Percentiles rank a stretch among this genome's conserved stretches.
phyloP scores from a whole-genome alignment of 371 early-diverging fungal species.

The Mortierella sp. region DNA sequence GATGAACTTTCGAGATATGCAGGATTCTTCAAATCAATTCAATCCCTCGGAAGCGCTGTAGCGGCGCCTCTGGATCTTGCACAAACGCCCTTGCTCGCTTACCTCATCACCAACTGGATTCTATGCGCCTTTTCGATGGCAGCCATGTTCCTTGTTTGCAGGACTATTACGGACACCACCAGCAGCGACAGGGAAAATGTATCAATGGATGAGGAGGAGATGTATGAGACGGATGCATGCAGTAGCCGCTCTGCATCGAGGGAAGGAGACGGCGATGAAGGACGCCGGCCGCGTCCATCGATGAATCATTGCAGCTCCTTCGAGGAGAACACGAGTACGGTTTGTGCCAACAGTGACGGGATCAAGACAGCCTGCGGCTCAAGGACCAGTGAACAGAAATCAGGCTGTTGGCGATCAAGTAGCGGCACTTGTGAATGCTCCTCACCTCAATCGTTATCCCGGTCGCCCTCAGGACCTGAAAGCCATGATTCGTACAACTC shows the following conservation, averaged over 20 bases:
- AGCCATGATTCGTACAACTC: constrained; percentile 17
- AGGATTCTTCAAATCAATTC: constrained; percentile 62
- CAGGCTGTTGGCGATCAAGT: constrained; percentile 5
- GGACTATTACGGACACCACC: constrained; percentile 52
- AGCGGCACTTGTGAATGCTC: constrained; percentile 7
- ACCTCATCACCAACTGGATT: constrained; percentile 58
- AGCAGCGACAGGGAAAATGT: constrained; percentile 8
- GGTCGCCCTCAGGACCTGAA: neutral
- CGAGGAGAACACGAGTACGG: constrained; percentile 25
- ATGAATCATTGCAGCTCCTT: constrained; percentile 7
- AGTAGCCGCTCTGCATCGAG: neutral
- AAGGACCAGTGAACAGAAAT: constrained; percentile 5
- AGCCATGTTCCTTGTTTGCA: constrained; percentile 50
- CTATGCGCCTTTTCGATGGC: constrained; percentile 49
- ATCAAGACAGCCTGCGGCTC: constrained; percentile 13
- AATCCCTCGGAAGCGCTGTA: constrained; percentile 57
- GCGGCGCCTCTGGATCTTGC: constrained; percentile 55
- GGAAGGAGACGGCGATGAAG: constrained; percentile 2
- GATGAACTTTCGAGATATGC: constrained; percentile 79
- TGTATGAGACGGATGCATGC: neutral
- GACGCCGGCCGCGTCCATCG: constrained; percentile 4
- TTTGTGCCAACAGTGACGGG: constrained; percentile 23
- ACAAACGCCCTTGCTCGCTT: constrained; percentile 33
- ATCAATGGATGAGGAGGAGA: constrained; percentile 8
- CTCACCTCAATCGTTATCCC: neutral